Evolutionary conservation across 2,329 filamentous ascomycete species (phyloP).

Genomic region (Myriosclerotinia duriaeana): DNA sequence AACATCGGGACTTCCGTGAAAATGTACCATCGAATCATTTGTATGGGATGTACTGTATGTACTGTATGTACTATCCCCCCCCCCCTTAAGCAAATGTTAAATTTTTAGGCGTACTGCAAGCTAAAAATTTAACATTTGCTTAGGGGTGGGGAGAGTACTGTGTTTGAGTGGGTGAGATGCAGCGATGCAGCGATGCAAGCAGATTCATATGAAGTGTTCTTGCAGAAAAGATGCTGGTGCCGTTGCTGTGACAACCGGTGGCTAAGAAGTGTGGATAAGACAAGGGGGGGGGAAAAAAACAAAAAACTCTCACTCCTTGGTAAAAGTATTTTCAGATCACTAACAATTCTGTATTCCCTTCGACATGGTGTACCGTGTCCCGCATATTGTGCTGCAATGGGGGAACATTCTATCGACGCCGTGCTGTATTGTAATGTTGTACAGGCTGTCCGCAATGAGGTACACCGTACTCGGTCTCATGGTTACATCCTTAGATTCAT

Average conservation of each 20-base stretch:
- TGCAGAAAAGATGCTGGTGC: constrained; percentile 23
- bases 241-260: too few relatives aligned
- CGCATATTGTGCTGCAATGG: constrained; percentile 6
- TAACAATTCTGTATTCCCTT: not conserved
- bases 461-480: not conserved
- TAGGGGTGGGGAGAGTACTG: too few relatives aligned
- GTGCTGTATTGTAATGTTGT: not conserved
- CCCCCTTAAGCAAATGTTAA: too few relatives aligned
- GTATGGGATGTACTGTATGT: not conserved
- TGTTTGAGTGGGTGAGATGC: not conserved
- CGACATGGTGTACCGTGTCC: not conserved
- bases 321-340: not conserved
- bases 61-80: too few relatives aligned
- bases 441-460: not conserved
- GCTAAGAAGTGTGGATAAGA: too few relatives aligned
- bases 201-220: constrained; percentile 15
- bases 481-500: not conserved
- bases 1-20: not conserved
- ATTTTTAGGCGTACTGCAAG: too few relatives aligned
- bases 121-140: too few relatives aligned
- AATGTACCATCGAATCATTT: constrained; percentile 1
- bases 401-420: not conserved
- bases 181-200: not conserved
- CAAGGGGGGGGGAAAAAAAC: too few relatives aligned
- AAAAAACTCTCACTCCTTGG: not conserved